Evolutionary conservation across 148 eudicot genomes (phyloP), one percentile per base, ranked within the genome.

Genomic region (Oxyria digyna): DNA sequence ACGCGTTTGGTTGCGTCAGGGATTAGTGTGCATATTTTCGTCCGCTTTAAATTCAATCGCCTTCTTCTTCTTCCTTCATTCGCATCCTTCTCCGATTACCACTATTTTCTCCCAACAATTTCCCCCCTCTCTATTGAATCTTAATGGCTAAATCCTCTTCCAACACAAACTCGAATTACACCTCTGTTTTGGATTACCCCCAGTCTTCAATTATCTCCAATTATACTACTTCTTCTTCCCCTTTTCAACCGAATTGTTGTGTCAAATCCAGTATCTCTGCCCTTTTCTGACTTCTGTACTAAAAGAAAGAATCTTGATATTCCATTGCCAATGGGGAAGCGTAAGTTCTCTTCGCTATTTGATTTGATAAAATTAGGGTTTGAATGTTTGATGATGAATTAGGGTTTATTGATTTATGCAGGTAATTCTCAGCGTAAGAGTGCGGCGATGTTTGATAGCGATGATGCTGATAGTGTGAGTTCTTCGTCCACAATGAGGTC

Each of bases 381-480:
- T 41, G 14, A 15, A 3, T 35, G 1, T 18, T 4, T 37, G 42
- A 0, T 17, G 21, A 37, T 37, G 68, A 29, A 66, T 66, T 20
- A 12, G 7, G 33, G 69, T 66, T 40, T 27, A 32, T 59, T 6
- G 33, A 1, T 41, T 37, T 65, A 12, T 75, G 45, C 73, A 87
- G 98, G 88, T 79, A 82, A 81, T 83, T 82, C 88, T 31, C 81
- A 79, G 64, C 84, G 87, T 81, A 90, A 79, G 83, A 85, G 72
- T 80, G 68, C 85, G 67, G 78, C 78, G 67, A 85, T 91, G 92
- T 71, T 94, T 68, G 97, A 94, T 76, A 83, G 84, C 54, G 96
- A 88, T 43, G 98, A 94, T 71, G 78, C 80, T 3, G 92, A 81
- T 76, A 87, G 97, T 80, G 42, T 88, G 21, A 85, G 96, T 70